phyloP scores from a whole-genome alignment of 2,329 filamentous ascomycete genomes.

The Trichoderma sp. region DNA sequence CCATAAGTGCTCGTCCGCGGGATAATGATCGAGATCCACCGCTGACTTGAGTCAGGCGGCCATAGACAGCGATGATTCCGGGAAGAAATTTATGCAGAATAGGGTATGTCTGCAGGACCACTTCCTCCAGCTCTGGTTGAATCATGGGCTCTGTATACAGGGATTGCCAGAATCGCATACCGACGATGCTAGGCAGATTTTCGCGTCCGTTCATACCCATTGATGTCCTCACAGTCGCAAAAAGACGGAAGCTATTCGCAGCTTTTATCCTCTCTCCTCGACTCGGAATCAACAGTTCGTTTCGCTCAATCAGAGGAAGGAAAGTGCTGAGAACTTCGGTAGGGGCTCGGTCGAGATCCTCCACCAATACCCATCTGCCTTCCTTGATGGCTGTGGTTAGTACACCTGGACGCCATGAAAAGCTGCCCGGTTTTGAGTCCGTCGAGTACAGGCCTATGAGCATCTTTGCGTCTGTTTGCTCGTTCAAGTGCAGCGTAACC shows the following conservation, averaged over 20 bases:
- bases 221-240: slow-evolving; percentile 85
- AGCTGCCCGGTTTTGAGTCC: slow-evolving; percentile 82
- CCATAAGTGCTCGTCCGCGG: slow-evolving; percentile 45
- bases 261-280: slow-evolving; percentile 84
- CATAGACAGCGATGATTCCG: slow-evolving; percentile 61
- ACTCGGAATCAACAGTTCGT: slow-evolving; percentile 87
- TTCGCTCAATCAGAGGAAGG: slow-evolving; percentile 85
- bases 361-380: slow-evolving; percentile 94
- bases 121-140: slow-evolving; percentile 69
- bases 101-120: slow-evolving; percentile 72
- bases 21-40: slow-evolving; percentile 42
- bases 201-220: slow-evolving; percentile 67
- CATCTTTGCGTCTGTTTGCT: slow-evolving; percentile 97
- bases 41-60: slow-evolving; percentile 53
- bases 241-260: slow-evolving; percentile 80
- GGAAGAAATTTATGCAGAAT: slow-evolving; percentile 63
- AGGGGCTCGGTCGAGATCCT: slow-evolving; percentile 92
- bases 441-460: slow-evolving; percentile 93
- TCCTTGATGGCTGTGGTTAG: slow-evolving; percentile 91
- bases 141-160: slow-evolving; percentile 69
- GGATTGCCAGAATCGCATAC: slow-evolving; percentile 81
- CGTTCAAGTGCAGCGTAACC: slow-evolving; percentile 94
- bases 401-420: slow-evolving; percentile 89
- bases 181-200: slow-evolving; percentile 73
- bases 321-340: slow-evolving; percentile 94